Base-by-base conservation (phyloP, 768 basidiomycete species). In the Leccinum arenicola region DNA sequence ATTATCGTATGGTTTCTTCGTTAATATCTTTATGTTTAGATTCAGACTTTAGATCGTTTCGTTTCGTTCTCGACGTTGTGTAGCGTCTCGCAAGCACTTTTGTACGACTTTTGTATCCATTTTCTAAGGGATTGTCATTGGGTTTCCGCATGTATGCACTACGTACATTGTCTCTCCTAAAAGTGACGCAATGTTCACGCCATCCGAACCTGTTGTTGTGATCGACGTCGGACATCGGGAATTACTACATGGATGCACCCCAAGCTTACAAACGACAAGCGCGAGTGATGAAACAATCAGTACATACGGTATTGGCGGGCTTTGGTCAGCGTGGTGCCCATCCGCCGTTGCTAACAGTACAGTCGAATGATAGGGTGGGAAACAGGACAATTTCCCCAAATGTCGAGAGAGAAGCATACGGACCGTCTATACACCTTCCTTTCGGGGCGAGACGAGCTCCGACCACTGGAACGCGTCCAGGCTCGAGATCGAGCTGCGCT, bases 381-480 rank as follows among this genome's bases (percentile, higher is more conserved):
- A 45, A 45, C 11, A 19, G 43, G 11, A 43, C 6, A 4, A 19
- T 45, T 21, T 25, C 47, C 47, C 23, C 14, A 48, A 48, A 48
- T 48, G 23, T 23, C n/a, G 8, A 25, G 11, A 21, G 43, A 45
- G 12, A 43, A 36, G 40, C 6, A 45, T 27, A 61, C 21, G 15
- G 43, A 52, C 17, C 38, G 3, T 35, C 15, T 57, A 33, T 71
- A 50, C 47, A 21, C 71, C 69, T 55, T 71, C 69, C 60, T 72
- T 70, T 47, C 70, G 65, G 11, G 70, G 70, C 3, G 72, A 64
- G 50, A 73, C 71, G 4, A 71, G 64, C 54, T 73, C 71, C 8
- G 70, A 69, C 71, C 71, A 73, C 51, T 74, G 71, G 52, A 73
- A 72, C 21, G 68, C 68, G 27, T 73, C 72, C 56, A 73, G 35